Evolutionary conservation across 2,329 filamentous ascomycete species (phyloP).

Genomic region (Monilinia fructicola): DNA sequence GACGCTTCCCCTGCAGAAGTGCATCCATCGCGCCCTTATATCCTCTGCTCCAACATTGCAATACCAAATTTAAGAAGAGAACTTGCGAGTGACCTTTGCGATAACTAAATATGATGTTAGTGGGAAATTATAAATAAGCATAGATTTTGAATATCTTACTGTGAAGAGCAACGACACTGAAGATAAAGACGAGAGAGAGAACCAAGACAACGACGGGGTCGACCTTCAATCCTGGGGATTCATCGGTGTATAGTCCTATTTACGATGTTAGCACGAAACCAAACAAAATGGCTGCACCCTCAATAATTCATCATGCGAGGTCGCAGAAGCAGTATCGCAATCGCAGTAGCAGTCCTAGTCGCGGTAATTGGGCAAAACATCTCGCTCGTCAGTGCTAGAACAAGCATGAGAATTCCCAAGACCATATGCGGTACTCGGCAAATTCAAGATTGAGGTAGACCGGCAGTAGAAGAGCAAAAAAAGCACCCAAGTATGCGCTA

Average conservation of each 20-base stretch:
- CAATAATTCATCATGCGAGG: neutral
- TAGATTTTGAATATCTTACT: constrained; percentile 58
- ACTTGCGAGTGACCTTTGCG: constrained; percentile 89
- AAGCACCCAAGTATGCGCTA: neutral
- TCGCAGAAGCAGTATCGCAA: neutral
- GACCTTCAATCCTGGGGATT: constrained; percentile 95
- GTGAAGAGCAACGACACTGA: constrained; percentile 95
- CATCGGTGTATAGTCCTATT: constrained; percentile 90
- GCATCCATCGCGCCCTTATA: constrained; percentile 5
- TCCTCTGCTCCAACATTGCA: constrained; percentile 16
- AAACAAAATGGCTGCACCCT: neutral
- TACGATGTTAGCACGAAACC: constrained; percentile 23
- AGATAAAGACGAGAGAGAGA: constrained; percentile 96
- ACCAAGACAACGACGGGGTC: constrained; percentile 97
- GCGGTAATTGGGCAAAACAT: neutral
- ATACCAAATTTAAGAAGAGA: constrained; percentile 50
- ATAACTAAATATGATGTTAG: constrained; percentile 62
- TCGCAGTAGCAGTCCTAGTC: too few relatives aligned
- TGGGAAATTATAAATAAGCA: neutral
- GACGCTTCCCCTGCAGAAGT: neutral
- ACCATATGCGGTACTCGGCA: neutral
- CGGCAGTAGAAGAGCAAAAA: neutral
- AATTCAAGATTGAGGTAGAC: neutral
- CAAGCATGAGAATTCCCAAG: neutral
- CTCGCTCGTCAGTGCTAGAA: neutral